Percentiles rank a stretch among this genome's conserved stretches.
phyloP scores from a whole-genome alignment of 2,329 filamentous ascomycete species.

The Colletotrichum chrysophilum region DNA sequence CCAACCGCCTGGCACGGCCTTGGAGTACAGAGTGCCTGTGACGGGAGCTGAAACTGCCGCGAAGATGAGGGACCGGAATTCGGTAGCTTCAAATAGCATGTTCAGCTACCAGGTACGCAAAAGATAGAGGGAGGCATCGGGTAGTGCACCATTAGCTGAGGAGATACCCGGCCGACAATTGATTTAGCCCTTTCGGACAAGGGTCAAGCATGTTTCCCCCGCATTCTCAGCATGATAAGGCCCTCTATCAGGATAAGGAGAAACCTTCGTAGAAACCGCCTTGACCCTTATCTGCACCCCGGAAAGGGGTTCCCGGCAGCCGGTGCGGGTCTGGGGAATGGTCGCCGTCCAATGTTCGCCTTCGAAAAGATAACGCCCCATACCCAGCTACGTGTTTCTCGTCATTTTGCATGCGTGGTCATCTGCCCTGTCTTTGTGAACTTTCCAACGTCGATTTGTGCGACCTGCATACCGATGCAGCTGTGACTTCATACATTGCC shows the following conservation, averaged over 20 bases:
- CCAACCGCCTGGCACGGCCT: neutral
- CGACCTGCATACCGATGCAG: neutral
- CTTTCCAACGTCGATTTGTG: neutral
- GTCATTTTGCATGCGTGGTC: neutral
- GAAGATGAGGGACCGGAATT: conserved; percentile 34
- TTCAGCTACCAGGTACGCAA: conserved; percentile 18
- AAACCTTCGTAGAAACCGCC: neutral
- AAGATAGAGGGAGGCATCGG: neutral
- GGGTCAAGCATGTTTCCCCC: neutral
- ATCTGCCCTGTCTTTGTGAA: neutral
- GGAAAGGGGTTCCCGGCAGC: neutral
- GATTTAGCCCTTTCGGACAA: neutral
- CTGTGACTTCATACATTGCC: neutral
- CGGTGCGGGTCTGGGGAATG: neutral
- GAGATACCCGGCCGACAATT: neutral
- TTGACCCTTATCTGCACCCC: neutral
- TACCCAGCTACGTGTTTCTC: neutral
- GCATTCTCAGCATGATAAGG: neutral
- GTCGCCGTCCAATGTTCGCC: neutral
- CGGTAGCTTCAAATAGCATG: conserved; percentile 33
- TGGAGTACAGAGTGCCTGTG: conserved; percentile 35
- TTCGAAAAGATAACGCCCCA: neutral
- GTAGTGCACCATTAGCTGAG: neutral
- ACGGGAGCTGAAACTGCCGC: conserved; percentile 31
- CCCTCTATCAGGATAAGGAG: neutral